Conservation (phyloP, 202 grass and related monocot genomes). For the Sporobolus alterniflorus region DNA sequence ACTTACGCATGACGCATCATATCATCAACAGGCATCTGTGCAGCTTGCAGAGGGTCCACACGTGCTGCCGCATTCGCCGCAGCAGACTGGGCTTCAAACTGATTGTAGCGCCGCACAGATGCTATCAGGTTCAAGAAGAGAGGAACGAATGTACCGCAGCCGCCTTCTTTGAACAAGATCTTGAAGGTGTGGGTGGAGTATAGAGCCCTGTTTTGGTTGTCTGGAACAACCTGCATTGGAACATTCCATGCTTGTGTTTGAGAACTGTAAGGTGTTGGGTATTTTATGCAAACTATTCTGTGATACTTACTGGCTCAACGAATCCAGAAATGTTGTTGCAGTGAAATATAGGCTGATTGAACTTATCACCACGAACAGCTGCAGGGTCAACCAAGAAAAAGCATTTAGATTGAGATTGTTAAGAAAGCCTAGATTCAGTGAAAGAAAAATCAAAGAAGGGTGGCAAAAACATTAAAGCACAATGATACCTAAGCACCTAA, state of each 20-base stretch:
- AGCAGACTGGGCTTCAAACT: constrained; percentile 58
- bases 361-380: constrained; percentile 92
- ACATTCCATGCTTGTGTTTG: not conserved
- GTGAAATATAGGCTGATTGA: constrained; percentile 92
- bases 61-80: constrained; percentile 36
- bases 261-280: not conserved
- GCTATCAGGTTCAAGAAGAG: constrained; percentile 84
- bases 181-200: constrained; percentile 92
- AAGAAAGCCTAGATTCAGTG: not conserved
- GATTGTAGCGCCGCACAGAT: constrained; percentile 84
- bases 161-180: constrained; percentile 98
- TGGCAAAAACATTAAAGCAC: not conserved
- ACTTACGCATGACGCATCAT: constrained; percentile 94
- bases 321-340: constrained; percentile 95
- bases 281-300: not conserved
- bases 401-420: constrained; percentile 5
- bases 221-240: constrained; percentile 66
- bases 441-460: not conserved
- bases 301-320: constrained; percentile 83
- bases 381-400: constrained; percentile 15
- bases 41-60: constrained; percentile 81
- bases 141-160: constrained; percentile 95
- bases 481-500: not conserved
- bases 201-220: constrained; percentile 70
- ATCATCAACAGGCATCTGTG: constrained; percentile 84